Conservation (phyloP, 371 early-diverging fungal species). For the Saksenaea vasiformis region DNA sequence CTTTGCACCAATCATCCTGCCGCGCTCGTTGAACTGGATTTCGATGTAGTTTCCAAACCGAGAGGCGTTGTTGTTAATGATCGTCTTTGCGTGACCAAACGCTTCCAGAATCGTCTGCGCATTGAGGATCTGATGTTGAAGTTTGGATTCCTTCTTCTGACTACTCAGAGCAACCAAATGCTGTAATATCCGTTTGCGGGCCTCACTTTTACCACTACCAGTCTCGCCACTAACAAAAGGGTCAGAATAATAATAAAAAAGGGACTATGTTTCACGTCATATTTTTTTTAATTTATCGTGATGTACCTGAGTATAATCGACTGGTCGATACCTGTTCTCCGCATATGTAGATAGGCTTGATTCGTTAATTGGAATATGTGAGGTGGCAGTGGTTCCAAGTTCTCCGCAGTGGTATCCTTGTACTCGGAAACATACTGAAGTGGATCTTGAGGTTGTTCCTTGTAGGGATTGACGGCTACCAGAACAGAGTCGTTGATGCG, state of each 20-base stretch:
- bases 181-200: constrained; percentile 58
- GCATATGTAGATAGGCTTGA: constrained; percentile 79
- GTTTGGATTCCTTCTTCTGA: constrained; percentile 80
- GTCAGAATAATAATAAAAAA: background rate
- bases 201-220: constrained; percentile 90
- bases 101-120: constrained; percentile 79
- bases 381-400: constrained; percentile 57
- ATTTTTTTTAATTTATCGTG: constrained; percentile 47
- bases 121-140: constrained; percentile 74
- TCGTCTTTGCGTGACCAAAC: constrained; percentile 87
- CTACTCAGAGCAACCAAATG: constrained; percentile 74
- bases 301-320: constrained; percentile 75
- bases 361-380: constrained; percentile 85
- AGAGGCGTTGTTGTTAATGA: constrained; percentile 81
- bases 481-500: constrained; percentile 66
- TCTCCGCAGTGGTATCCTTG: constrained; percentile 68
- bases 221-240: constrained; percentile 75
- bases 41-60: constrained; percentile 91
- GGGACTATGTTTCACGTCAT: constrained; percentile 59
- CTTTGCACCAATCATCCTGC: constrained; percentile 88
- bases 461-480: constrained; percentile 53
- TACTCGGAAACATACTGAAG: constrained; percentile 78
- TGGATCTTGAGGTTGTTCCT: constrained; percentile 37
- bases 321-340: constrained; percentile 82
- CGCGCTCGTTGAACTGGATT: constrained; percentile 88